Conservation (phyloP, 2,329 filamentous ascomycete species). For the Exserohilum rostratum region DNA sequence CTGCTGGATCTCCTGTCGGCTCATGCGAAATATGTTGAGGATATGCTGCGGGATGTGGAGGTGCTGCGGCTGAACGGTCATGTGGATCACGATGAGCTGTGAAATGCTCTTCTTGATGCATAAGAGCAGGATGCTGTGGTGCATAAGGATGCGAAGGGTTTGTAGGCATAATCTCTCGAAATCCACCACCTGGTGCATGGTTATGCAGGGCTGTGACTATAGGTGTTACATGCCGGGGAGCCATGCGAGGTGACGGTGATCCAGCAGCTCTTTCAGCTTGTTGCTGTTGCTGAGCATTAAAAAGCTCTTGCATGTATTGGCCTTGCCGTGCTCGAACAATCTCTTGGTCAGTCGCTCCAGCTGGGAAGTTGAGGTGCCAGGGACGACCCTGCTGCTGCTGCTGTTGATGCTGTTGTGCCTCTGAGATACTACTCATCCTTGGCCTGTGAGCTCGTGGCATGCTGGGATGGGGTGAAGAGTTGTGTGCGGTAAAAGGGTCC, state of each 20-base stretch:
- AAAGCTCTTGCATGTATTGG: constrained; percentile 44
- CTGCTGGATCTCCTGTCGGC: constrained; percentile 13
- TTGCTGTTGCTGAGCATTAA: constrained; percentile 40
- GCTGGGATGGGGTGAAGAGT: constrained; percentile 13
- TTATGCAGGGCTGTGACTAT: constrained; percentile 15
- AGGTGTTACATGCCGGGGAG: constrained; percentile 28
- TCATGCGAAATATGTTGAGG: constrained; percentile 36
- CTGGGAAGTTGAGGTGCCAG: constrained; percentile 45
- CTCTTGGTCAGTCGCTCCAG: constrained; percentile 45
- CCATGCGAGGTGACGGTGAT: constrained; percentile 40
- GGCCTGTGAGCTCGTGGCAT: constrained; percentile 31
- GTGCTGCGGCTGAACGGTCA: constrained; percentile 29
- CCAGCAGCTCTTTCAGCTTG: constrained; percentile 38
- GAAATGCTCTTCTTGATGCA: constrained; percentile 15
- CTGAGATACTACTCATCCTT: constrained; percentile 47
- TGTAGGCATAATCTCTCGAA: constrained; percentile 44
- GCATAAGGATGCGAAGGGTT: constrained; percentile 37
- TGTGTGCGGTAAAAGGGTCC: constrained; percentile 26
- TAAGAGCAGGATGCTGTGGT: constrained; percentile 17
- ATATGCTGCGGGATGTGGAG: constrained; percentile 29
- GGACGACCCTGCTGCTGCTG: constrained; percentile 34
- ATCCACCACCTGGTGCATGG: constrained; percentile 34
- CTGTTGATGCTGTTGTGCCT: constrained; percentile 30
- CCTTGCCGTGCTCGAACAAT: constrained; percentile 45
- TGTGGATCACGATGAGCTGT: constrained; percentile 17